phyloP scores from a whole-genome alignment of 495 filamentous ascomycete species.

The Penicillium simplicissimum region DNA sequence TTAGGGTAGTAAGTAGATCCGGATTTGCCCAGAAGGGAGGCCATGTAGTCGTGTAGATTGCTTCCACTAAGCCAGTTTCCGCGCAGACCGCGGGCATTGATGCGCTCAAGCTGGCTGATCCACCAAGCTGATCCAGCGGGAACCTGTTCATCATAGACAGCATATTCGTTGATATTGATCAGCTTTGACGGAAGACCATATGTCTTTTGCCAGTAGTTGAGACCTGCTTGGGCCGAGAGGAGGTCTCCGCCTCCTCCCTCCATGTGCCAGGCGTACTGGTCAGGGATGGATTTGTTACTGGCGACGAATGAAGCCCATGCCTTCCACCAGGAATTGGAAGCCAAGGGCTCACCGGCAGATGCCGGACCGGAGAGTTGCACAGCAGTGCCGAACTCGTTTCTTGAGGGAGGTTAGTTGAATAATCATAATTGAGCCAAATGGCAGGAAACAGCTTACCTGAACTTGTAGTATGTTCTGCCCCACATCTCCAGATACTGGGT shows the following conservation, averaged over 20 bases:
- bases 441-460: background rate
- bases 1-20: conserved; percentile 1
- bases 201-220: background rate
- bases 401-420: background rate
- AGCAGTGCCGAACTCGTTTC: background rate
- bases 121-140: background rate
- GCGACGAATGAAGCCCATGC: background rate
- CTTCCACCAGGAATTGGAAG: background rate
- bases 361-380: background rate
- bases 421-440: background rate
- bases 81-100: background rate
- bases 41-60: background rate
- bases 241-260: background rate
- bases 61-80: background rate
- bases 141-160: background rate
- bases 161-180: conserved; percentile 3
- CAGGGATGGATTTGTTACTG: background rate
- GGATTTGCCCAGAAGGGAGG: background rate
- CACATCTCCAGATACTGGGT: background rate
- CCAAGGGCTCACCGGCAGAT: background rate
- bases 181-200: background rate
- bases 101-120: background rate
- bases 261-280: background rate
- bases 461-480: background rate
- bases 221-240: background rate